These are phyloP conservation scores for Testicularia cyperi DNA, from an alignment of 1,284 basidiomycete genomes.

Conservation along the genomic window DNA sequence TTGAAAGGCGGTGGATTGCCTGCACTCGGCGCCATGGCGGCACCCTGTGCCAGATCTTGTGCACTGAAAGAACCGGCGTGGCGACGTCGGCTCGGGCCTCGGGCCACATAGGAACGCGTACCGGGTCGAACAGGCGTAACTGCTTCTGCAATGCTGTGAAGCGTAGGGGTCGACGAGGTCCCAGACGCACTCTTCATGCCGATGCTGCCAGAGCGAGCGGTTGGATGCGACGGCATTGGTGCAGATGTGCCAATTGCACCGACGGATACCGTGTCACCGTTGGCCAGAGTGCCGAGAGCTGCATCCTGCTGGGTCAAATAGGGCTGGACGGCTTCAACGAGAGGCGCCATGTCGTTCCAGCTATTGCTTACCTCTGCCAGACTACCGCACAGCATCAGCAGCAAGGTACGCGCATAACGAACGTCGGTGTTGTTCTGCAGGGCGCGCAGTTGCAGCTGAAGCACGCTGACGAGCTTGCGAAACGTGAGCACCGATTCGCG, in stretches of 20 bases:
- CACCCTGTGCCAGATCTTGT: constrained; percentile 48
- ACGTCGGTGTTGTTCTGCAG: constrained; percentile 75
- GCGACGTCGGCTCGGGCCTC: constrained; percentile 25
- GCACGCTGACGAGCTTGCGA: constrained; percentile 79
- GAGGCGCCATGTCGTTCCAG: constrained; percentile 77
- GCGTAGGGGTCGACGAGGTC: constrained; percentile 6
- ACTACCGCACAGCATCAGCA: constrained; percentile 85
- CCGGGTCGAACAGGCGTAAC: constrained; percentile 25
- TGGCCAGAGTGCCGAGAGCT: too few relatives aligned
- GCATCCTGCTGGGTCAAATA: constrained; percentile 33
- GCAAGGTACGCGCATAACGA: constrained; percentile 81
- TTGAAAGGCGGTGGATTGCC: constrained; percentile 31
- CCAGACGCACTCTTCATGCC: constrained; percentile 9
- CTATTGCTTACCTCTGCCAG: constrained; percentile 83
- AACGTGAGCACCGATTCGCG: constrained; percentile 83
- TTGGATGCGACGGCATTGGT: not conserved
- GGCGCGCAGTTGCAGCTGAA: constrained; percentile 75
- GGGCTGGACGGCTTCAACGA: constrained; percentile 69
- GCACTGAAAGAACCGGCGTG: constrained; percentile 55
- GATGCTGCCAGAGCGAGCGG: constrained; percentile 1
- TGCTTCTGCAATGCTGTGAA: constrained; percentile 53
- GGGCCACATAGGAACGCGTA: constrained; percentile 16
- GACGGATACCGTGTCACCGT: constrained; percentile 6
- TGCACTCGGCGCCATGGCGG: constrained; percentile 34
- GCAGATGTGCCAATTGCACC: too few relatives aligned